Evolutionary conservation across 345 rosid species (phyloP).

Genomic region (Ailanthus altissimus): DNA sequence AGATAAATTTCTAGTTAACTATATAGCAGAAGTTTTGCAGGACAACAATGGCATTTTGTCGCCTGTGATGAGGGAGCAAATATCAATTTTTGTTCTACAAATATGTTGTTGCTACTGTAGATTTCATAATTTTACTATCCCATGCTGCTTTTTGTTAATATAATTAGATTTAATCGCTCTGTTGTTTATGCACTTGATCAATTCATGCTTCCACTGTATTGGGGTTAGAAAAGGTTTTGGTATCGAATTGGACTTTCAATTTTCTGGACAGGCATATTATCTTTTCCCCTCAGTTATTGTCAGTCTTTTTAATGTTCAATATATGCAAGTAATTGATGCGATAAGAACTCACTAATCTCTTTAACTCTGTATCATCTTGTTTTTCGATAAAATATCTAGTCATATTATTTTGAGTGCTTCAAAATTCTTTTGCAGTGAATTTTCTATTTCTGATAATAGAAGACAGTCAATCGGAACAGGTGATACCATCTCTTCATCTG

Average conservation of each 20-base stretch:
- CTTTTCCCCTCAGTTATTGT: background rate
- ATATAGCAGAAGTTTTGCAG: background rate
- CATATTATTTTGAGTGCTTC: background rate
- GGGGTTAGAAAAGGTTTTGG: background rate
- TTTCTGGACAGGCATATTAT: background rate
- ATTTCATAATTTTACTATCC: background rate
- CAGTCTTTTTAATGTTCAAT: background rate
- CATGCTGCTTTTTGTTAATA: background rate
- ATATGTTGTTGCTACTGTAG: background rate
- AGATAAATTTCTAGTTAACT: background rate
- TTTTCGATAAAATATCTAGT: conserved; percentile 1
- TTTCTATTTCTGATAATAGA: conserved; percentile 35
- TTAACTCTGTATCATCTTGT: background rate
- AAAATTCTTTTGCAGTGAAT: conserved; percentile 31
- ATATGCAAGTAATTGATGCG: background rate
- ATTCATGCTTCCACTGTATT: background rate
- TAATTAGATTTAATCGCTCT: conserved; percentile 5
- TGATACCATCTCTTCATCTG: conserved; percentile 25
- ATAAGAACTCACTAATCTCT: background rate
- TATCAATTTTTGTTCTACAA: background rate
- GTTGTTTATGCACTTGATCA: background rate
- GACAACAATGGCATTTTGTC: background rate
- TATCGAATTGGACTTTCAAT: background rate
- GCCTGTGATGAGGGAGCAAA: background rate
- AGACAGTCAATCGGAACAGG: conserved; percentile 31